Conservation (phyloP, 2,329 filamentous ascomycete genomes). For the Aspergillus texensis region DNA sequence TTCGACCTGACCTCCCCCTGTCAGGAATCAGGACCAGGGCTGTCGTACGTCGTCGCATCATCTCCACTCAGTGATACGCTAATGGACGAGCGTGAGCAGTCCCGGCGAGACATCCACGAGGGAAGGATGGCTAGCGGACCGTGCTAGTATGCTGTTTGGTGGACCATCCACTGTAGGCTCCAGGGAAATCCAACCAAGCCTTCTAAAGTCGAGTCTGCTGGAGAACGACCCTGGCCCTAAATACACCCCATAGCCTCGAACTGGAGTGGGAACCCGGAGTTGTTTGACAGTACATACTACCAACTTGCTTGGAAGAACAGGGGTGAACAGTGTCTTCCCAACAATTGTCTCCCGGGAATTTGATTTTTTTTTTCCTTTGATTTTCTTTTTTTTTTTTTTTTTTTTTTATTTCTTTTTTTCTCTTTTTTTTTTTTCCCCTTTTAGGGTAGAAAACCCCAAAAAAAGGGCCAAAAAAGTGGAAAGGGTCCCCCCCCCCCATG, state of each 20-base stretch:
- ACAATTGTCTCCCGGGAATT: not conserved
- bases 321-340: not conserved
- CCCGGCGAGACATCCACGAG: conserved; percentile 28
- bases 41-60: conserved; percentile 28
- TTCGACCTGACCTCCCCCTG: conserved; percentile 15
- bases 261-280: not conserved
- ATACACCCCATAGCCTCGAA: not conserved
- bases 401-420: not conserved
- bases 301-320: conserved; percentile 3
- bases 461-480: too few species aligned
- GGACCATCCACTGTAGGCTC: conserved; percentile 19
- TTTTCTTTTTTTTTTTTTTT: not conserved
- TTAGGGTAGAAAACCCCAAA: too few species aligned
- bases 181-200: conserved; percentile 19
- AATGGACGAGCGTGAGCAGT: conserved; percentile 22
- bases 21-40: conserved; percentile 23
- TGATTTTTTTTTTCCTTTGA: not conserved
- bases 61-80: conserved; percentile 24
- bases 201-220: conserved; percentile 18
- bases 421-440: too few species aligned
- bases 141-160: conserved; percentile 23
- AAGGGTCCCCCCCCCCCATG: too few species aligned
- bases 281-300: not conserved
- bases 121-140: conserved; percentile 23
- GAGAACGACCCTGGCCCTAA: conserved; percentile 9